Percentiles rank a stretch among this genome's conserved stretches.
Evolutionary conservation across 345 rosid genomes (phyloP).

Genomic region (Heritiera littoralis): DNA sequence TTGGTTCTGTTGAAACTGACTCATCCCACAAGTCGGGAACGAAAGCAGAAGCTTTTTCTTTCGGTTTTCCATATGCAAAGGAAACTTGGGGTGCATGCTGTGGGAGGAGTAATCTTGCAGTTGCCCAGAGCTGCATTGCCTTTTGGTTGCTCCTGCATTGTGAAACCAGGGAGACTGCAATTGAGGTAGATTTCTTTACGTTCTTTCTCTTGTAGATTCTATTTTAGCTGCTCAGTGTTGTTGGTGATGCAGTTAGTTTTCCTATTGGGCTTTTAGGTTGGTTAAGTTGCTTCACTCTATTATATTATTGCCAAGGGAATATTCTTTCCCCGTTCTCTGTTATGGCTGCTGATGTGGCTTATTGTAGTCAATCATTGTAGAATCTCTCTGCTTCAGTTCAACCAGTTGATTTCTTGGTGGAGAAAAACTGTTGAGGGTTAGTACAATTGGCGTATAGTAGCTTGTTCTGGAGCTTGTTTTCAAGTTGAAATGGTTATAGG

Average conservation of each 20-base stretch:
- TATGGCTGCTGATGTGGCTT: slow-evolving; percentile 22
- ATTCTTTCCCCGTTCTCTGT: slow-evolving; percentile 14
- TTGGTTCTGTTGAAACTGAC: slow-evolving; percentile 35
- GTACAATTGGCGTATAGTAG: neutral
- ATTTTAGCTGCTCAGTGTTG: slow-evolving; percentile 5
- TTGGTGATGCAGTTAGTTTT: slow-evolving; percentile 19
- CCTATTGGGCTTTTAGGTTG: slow-evolving; percentile 17
- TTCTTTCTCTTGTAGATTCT: slow-evolving; percentile 11
- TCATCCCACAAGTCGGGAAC: slow-evolving; percentile 24
- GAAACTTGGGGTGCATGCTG: slow-evolving; percentile 31
- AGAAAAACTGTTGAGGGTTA: slow-evolving; percentile 17
- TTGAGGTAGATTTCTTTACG: slow-evolving; percentile 39
- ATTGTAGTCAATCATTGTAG: slow-evolving; percentile 16
- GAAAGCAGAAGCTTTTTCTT: slow-evolving; percentile 26
- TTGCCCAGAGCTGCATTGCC: slow-evolving; percentile 34
- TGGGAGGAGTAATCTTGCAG: slow-evolving; percentile 30
- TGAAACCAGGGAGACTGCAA: slow-evolving; percentile 34
- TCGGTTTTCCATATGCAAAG: slow-evolving; percentile 24
- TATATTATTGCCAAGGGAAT: slow-evolving; percentile 17
- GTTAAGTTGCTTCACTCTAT: slow-evolving; percentile 11
- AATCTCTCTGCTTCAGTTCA: slow-evolving; percentile 23
- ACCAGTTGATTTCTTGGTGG: slow-evolving; percentile 24
- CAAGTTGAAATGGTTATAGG: slow-evolving; percentile 8
- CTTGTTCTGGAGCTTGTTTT: slow-evolving; percentile 11
- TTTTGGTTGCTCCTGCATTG: slow-evolving; percentile 35